phyloP scores from a whole-genome alignment of 2,329 filamentous ascomycete species.

The Clarireedia homoeocarpa region DNA sequence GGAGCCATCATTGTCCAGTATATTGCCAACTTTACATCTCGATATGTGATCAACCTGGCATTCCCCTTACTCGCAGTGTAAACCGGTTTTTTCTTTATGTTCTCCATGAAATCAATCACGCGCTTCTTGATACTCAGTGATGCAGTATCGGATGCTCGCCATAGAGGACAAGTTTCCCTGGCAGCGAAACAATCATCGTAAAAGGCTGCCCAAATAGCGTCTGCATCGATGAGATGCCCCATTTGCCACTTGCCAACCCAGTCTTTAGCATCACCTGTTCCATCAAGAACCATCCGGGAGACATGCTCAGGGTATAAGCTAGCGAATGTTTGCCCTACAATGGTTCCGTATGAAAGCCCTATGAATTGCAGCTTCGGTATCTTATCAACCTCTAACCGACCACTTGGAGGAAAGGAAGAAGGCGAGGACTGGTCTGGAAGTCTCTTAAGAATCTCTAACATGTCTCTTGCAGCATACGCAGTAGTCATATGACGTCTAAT shows the following conservation, averaged over 20 bases:
- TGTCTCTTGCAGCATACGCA: conserved; percentile 2
- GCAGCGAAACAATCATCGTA: conserved; percentile 5
- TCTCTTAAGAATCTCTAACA: conserved; percentile 3
- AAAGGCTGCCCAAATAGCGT: conserved; percentile 1
- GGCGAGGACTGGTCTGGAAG: background rate
- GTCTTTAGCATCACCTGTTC: background rate
- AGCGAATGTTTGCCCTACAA: conserved; percentile 1
- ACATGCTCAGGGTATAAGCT: conserved; percentile 4
- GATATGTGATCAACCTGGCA: conserved; percentile 2
- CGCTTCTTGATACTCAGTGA: background rate
- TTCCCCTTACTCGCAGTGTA: background rate
- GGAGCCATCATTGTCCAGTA: background rate
- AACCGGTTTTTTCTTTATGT: background rate
- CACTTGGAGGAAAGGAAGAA: background rate
- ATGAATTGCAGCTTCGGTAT: conserved; percentile 2
- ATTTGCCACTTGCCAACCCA: conserved; percentile 7
- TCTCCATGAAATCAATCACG: background rate
- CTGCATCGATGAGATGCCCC: conserved; percentile 1
- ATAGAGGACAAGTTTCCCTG: conserved; percentile 1
- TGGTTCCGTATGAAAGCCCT: conserved; percentile 2
- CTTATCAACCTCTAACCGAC: background rate
- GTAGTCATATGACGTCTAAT: conserved; percentile 1
- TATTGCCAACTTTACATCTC: conserved; percentile 1
- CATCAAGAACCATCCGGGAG: conserved; percentile 7
- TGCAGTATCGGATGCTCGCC: background rate